Evolutionary conservation across 2,329 filamentous ascomycete species (phyloP), one percentile per base, ranked within the genome.

Genomic region (Diaporthe citriasiana): DNA sequence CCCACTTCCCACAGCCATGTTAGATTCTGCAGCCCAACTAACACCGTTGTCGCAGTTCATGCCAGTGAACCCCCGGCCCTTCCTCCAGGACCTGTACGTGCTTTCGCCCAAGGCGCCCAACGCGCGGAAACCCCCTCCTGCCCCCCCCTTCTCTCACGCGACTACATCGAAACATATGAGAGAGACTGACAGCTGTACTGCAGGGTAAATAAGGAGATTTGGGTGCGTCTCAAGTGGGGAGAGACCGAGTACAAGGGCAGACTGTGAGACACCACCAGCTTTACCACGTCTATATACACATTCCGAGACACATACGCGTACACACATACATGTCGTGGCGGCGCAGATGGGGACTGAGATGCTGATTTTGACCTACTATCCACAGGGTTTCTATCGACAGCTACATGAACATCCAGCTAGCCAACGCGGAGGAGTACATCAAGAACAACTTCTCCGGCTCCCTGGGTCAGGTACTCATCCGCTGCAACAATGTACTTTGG

Each of bases 401-500:
- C 82, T 99, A 99, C 88, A 98, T 99, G 96, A 99, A 99, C 87
- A 92, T 99, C 77, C 95, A 98, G 86, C 90, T 99, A 77, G 92
- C 92, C 78, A 93, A 93, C 80, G 95, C 96, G 69, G 94, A 98
- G 85, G 97, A 99, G 85, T 98, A 93, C 85, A 94, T 98, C 81
- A 92, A 95, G 82, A 93, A 94, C 78, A 94, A 97, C 89, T 92
- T 91, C 82, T 95, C 93, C 47, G 96, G 95, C 73, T 91, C 91
- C 65, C 86, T 99, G 77, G 97, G 97, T 9, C 93, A 98, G 85
- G 95, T 99, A 59, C 84, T 99, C 80, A 98, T 99, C 81, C 89
- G 96, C 93, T 68, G 70, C 86, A 98, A 98, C 86, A 98, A 98
- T 82, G 96, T 98, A n/a, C 89, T 98, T 60, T 98, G 95, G 93